These are phyloP conservation scores for Allium cepa DNA, from an alignment of 106 monocot genomes.

Conservation along the genomic window DNA sequence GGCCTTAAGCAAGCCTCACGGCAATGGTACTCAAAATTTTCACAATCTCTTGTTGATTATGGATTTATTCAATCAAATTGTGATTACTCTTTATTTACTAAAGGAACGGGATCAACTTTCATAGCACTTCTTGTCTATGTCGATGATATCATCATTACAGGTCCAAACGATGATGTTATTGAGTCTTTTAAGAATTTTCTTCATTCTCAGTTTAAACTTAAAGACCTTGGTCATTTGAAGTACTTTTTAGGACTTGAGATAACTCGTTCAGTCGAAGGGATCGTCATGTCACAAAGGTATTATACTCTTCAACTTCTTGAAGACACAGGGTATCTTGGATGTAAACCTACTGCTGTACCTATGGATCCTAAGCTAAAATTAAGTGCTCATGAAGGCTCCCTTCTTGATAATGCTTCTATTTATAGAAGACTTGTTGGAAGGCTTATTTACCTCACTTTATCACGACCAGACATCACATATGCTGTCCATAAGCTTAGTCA, in stretches of 20 bases:
- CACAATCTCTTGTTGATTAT: neutral
- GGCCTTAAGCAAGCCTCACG: neutral
- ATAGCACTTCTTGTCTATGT: neutral
- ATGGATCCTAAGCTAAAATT: neutral
- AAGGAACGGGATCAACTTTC: no score
- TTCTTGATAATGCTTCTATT: neutral
- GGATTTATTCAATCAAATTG: neutral
- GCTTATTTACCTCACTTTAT: neutral
- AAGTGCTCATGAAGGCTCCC: neutral
- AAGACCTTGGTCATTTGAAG: neutral
- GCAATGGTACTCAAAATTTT: neutral
- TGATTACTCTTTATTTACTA: neutral
- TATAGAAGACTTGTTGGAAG: constrained; percentile 1
- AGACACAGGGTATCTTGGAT: no score
- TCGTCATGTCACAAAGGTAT: neutral
- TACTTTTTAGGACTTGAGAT: constrained; percentile 1
- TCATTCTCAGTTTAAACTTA: neutral
- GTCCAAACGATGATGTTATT: neutral
- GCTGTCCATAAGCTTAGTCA: neutral
- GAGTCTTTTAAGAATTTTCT: neutral
- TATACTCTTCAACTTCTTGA: neutral
- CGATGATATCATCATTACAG: neutral
- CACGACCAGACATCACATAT: neutral
- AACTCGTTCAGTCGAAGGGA: no score
- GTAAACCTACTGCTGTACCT: neutral